A percentile compares a stretch with the other conserved stretches of the same genome.
Conservation (phyloP, 176 grass and related monocot species). For the Oryza meridionalis region DNA sequence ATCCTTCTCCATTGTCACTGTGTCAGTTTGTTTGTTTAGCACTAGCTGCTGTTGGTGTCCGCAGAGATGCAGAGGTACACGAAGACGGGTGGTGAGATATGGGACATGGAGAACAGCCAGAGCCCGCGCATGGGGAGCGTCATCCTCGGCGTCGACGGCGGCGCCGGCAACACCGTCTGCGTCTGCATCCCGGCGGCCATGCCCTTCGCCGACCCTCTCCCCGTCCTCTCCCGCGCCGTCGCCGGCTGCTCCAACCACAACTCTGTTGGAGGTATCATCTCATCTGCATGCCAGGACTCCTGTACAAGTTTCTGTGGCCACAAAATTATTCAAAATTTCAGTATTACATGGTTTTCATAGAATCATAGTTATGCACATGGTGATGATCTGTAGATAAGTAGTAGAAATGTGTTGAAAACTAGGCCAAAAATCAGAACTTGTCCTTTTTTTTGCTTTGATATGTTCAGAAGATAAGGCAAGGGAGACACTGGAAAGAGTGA, state of each 20-base stretch:
- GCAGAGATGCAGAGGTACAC: slow-evolving; percentile 52
- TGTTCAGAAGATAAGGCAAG: slow-evolving; percentile 67
- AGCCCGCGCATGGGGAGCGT: slow-evolving; percentile 57
- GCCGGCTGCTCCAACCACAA: slow-evolving; percentile 81
- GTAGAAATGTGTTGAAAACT: neutral
- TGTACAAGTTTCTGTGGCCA: neutral
- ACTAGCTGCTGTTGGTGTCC: neutral
- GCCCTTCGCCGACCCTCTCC: slow-evolving; percentile 59
- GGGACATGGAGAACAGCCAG: slow-evolving; percentile 45
- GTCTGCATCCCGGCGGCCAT: slow-evolving; percentile 64
- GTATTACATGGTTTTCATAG: neutral
- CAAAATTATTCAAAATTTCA: neutral
- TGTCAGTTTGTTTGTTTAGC: neutral
- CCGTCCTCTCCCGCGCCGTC: slow-evolving; percentile 64
- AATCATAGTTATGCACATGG: neutral
- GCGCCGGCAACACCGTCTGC: slow-evolving; percentile 77
- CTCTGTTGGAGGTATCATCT: slow-evolving; percentile 71
- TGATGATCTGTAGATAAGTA: neutral
- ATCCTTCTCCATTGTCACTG: neutral
- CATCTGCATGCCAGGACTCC: neutral
- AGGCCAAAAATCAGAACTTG: neutral
- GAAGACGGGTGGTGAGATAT: slow-evolving; percentile 34
- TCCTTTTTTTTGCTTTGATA: neutral
- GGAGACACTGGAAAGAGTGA: slow-evolving; percentile 66
- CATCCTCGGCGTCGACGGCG: slow-evolving; percentile 75